Conservation (phyloP, 208 protist species). For the Leishmania tropica region DNA sequence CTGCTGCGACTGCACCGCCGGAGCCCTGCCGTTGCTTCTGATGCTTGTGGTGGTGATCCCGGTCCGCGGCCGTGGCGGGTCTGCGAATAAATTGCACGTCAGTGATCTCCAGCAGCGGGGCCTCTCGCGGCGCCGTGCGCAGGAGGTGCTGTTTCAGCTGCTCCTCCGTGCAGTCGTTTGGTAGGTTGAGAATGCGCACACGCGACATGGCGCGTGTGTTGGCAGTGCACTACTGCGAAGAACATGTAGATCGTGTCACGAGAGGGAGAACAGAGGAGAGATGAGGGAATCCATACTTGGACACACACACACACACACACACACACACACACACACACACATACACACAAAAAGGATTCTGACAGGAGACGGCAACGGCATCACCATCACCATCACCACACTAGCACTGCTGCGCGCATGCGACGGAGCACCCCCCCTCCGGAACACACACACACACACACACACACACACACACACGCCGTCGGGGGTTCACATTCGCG, state of each 20-base stretch:
- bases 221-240: background rate
- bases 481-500: no score
- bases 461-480: background rate
- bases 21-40: slow-evolving; percentile 17
- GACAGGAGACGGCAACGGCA: no score
- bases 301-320: background rate
- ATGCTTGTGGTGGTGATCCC: slow-evolving; percentile 16
- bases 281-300: no score
- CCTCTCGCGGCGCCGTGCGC: slow-evolving; percentile 61
- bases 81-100: slow-evolving; percentile 65
- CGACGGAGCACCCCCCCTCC: no score
- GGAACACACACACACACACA: no score
- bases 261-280: background rate
- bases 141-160: slow-evolving; percentile 91
- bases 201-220: slow-evolving; percentile 63
- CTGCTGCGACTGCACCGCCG: background rate
- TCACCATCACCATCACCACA: no score
- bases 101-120: slow-evolving; percentile 89
- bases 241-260: background rate
- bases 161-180: slow-evolving; percentile 93
- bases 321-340: background rate
- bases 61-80: slow-evolving; percentile 17
- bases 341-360: no score
- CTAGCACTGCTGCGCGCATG: no score
- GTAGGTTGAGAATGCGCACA: slow-evolving; percentile 95